A percentile compares a stretch with the other conserved stretches of the same genome.
Conservation (phyloP, 78 protist genomes). For the Emiliania huxleyi region DNA sequence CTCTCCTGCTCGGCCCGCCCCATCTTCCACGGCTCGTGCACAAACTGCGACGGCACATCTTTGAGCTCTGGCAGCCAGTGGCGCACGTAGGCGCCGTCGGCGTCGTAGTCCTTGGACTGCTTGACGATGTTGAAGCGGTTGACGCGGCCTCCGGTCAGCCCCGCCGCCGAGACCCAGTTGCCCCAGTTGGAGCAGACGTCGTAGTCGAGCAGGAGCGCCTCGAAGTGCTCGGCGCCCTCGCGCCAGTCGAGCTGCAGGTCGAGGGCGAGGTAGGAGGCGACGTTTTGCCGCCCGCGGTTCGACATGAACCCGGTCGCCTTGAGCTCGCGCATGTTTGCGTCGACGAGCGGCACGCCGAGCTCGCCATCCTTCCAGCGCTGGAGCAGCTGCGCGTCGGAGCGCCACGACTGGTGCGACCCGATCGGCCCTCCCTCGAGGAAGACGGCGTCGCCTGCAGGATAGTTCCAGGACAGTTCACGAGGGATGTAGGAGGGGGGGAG, state of each 20-base stretch:
- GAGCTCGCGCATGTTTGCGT: constrained; percentile 70
- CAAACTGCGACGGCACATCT: not conserved
- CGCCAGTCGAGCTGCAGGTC: constrained; percentile 62
- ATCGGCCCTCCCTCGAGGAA: not conserved
- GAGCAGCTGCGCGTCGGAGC: not conserved
- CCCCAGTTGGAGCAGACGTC: constrained; percentile 59
- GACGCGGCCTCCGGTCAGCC: constrained; percentile 40
- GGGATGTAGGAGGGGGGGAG: too few species aligned
- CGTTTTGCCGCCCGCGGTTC: constrained; percentile 68
- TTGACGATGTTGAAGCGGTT: constrained; percentile 51
- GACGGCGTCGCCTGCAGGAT: too few species aligned
- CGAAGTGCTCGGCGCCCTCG: constrained; percentile 61
- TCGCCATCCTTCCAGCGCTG: constrained; percentile 47
- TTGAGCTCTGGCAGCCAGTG: constrained; percentile 51
- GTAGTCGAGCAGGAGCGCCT: constrained; percentile 53
- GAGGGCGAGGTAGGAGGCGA: constrained; percentile 55
- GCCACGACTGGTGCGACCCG: not conserved
- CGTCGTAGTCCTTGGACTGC: constrained; percentile 50
- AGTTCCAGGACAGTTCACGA: too few species aligned
- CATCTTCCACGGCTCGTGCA: constrained; percentile 12
- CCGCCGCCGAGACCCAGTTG: constrained; percentile 21
- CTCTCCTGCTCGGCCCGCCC: not conserved
- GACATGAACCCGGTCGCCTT: constrained; percentile 56
- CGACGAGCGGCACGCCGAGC: constrained; percentile 64
- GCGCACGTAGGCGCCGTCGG: constrained; percentile 40